Base-by-base conservation (phyloP, 768 basidiomycete genomes). In the Lanmaoa pseudosensibilis region DNA sequence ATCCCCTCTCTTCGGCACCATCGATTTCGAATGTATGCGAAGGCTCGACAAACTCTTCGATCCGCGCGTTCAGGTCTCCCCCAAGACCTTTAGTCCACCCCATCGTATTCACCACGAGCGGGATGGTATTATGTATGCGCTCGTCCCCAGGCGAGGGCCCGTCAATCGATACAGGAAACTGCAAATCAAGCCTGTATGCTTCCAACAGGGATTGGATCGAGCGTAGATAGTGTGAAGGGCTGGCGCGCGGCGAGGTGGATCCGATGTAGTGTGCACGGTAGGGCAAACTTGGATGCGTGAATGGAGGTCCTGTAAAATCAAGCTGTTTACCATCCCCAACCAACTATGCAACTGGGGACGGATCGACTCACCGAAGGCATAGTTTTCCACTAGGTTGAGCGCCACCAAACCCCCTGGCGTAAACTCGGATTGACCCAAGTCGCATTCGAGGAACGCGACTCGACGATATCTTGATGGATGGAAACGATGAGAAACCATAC, bases 11-110 rank as follows among this genome's bases (percentile, higher is more conserved):
- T 39, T 71, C 61, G 2, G 46, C 18, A 7, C 59, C 63, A 9
- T 61, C 60, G 1, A 73, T 57, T 18, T 64, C 59, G 34, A 73
- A 68, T 9, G 59, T 46, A 41, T 73, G 58, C 5, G 65, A 72
- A 83, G 91, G 83, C 23, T 81, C 76, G 5, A 84, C 73, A 34
- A 85, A 73, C 11, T 80, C 80, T 62, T 94, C 87, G 46, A 99
- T 87, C 58, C 81, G 82, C 15, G 68, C 69, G 2, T 84, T 82
- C 12, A 98, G 74, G 63, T 96, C 91, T 16, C 84, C 87, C 4
- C 96, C 96, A 3, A 97, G 83, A 8, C 96, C 96, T 69, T 95
- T 98, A 6, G 83, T 83, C 96, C 96, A 99, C 2, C 96, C 96
- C 85, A 96, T 95, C 0, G 92, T 98, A 69, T 98, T 99, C 50